Evolutionary conservation across 257 asterid genomes (phyloP), one percentile per base, ranked within the genome.

Genomic region (Jacaranda mimosifolia): DNA sequence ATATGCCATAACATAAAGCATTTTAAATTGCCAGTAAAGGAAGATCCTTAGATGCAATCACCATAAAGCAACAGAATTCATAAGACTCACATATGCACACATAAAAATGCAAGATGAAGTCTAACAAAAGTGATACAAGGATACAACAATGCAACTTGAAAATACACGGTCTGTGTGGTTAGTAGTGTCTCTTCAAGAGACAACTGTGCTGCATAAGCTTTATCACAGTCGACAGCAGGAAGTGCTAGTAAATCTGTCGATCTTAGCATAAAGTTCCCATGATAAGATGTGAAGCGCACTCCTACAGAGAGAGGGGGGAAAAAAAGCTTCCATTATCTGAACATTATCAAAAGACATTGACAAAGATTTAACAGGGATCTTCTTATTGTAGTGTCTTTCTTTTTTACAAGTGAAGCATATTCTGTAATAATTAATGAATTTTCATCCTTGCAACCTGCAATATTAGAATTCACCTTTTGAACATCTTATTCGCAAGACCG

Each of bases 401-500:
- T 43, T 45, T 43, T 57, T 67, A 11, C 56, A 43, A 46, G 43
- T 18, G 7, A 42, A 32, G 19, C 35, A 43, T 60, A 42, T 73
- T 73, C 40, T 55, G 45, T 53, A 26, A 53, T 39, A 66, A 43
- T 15, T 67, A 49, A 65, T 65, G 71, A 56, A 68, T 8, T 71
- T 66, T 35, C 65, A 49, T 58, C 57, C 57, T 75, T 15, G 40
- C 63, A 70, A 60, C 77, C 67, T 14, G 73, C 68, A 51, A 35
- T 40, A 45, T 52, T 40, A 4, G 67, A 65, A 52, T 43, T 85
- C 63, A 92, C 97, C 98, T 92, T 84, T 94, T 68, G 97, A 95
- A 81, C 98, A 94, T 86, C 98, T 85, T 87, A 92, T 90, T 55
- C 98, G 94, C 97, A 94, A 82, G 70, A 94, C 98, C 8, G 97